Percentiles rank a stretch among this genome's conserved stretches.
phyloP scores from a whole-genome alignment of 2,329 filamentous ascomycete genomes.

The Drechslerella coelobrocha region DNA sequence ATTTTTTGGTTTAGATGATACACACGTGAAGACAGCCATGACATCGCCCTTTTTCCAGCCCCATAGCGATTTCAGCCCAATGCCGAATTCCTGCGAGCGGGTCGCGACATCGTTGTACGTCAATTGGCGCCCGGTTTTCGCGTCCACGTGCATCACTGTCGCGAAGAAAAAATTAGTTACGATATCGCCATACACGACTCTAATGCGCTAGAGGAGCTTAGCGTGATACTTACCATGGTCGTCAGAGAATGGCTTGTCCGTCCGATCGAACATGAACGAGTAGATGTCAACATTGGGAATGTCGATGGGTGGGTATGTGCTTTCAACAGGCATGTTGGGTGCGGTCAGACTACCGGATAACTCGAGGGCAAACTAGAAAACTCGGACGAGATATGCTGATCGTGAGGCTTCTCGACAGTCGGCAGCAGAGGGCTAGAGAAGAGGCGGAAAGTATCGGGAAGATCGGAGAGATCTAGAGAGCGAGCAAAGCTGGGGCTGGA shows the following conservation, averaged over 20 bases:
- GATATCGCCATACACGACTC: neutral
- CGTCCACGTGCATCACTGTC: conserved; percentile 78
- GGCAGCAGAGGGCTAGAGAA: no score
- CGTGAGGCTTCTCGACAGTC: no score
- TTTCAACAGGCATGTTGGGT: conserved; percentile 73
- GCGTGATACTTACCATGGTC: conserved; percentile 72
- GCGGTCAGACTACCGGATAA: neutral
- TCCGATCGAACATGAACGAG: conserved; percentile 76
- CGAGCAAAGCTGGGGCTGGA: neutral
- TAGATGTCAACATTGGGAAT: conserved; percentile 81
- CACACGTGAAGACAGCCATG: conserved; percentile 73
- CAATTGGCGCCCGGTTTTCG: conserved; percentile 72
- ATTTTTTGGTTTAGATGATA: neutral
- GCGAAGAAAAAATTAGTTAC: conserved; percentile 17
- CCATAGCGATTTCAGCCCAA: conserved; percentile 75
- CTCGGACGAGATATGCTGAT: neutral
- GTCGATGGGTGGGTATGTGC: conserved; percentile 69
- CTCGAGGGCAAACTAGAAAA: neutral
- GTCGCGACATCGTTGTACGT: conserved; percentile 72
- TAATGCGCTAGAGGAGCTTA: neutral
- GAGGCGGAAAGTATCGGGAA: neutral
- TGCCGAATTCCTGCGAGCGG: conserved; percentile 76
- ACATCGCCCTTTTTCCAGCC: conserved; percentile 85
- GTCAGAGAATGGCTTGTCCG: conserved; percentile 70
- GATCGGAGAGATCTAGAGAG: neutral